Percentiles rank a stretch among this genome's conserved stretches.
These are phyloP conservation scores for Lipomyces anomalus DNA, from an alignment of 805 yeast genomes.

Conservation along the genomic window DNA sequence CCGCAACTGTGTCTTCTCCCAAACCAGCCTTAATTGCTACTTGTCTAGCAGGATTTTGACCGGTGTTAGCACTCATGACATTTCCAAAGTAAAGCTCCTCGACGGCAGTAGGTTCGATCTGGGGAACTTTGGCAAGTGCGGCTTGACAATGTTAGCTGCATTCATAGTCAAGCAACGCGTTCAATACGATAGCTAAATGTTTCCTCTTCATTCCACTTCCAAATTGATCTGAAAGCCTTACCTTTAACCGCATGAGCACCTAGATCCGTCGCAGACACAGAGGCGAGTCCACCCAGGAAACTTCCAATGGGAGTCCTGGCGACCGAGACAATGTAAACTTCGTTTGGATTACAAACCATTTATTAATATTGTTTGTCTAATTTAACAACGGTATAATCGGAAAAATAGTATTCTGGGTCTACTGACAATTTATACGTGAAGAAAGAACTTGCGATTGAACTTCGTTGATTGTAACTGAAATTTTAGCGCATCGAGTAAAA, in stretches of 20 bases:
- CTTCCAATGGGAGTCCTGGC: constrained; percentile 92
- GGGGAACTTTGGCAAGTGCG: constrained; percentile 82
- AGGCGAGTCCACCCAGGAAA: constrained; percentile 73
- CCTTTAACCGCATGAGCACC: constrained; percentile 71
- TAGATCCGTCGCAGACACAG: constrained; percentile 67
- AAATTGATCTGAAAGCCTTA: no score
- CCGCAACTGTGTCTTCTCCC: constrained; percentile 70
- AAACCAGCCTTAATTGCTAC: constrained; percentile 90
- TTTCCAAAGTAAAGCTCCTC: constrained; percentile 92
- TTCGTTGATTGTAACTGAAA: no score
- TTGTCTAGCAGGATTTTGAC: constrained; percentile 98
- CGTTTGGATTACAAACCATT: constrained; percentile 2
- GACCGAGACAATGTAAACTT: constrained; percentile 77
- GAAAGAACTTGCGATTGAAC: no score
- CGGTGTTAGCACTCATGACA: constrained; percentile 86
- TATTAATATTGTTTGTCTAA: no score
- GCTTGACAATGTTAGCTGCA: constrained; percentile 42
- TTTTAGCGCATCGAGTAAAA: no score
- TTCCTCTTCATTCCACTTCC: no score
- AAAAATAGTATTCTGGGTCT: no score
- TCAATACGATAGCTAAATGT: no score
- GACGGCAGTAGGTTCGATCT: constrained; percentile 62
- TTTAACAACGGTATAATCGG: no score
- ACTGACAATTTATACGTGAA: no score
- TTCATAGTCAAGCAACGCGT: no score